Evolutionary conservation across 2,329 filamentous ascomycete species (phyloP), one percentile per base, ranked within the genome.

Genomic region (Claviceps sp.): DNA sequence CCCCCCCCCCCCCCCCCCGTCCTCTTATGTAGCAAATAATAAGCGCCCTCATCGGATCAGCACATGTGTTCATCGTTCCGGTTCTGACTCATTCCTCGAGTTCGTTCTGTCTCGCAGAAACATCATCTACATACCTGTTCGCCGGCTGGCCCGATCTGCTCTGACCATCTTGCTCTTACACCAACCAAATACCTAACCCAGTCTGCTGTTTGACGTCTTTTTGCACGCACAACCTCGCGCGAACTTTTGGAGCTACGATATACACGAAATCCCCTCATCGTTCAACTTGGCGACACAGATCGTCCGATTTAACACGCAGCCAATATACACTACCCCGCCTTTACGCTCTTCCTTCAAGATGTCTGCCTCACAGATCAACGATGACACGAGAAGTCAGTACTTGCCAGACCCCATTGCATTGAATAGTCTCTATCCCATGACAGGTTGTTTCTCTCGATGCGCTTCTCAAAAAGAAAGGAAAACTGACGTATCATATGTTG

Each of bases 331-430:
- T 20, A 38, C 16, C 34, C 6, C 39, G 37, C 20, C 36, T 38
- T 42, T n/a, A 11, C 42, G 13, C 40, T 17, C 4, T 5, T 20
- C n/a, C 5, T 6, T 43, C 55, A 66, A 50, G 46, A 73, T 74
- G 71, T 65, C 71, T 54, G 68, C 66, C 58, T 58, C 69, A 50
- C 64, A 71, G 54, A 65, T 65, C 54, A 68, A 71, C 49, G 73
- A 76, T 62, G 72, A 76, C 54, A 68, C 66, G 50, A 64, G 68
- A 66, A 63, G 67, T 70, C 49, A 68, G 67, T 66, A 16, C 53
- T 42, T 17, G 42, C 29, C 23, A 5, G 2, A 37, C 29, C 3
- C 29, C 4, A 34, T 34, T 34, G 9, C 4, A 34, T 34, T 34
- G 9, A 34, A 11, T 3, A 34, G 22, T 17, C n/a, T 22, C n/a